Evolutionary conservation across 2,329 filamentous ascomycete genomes (phyloP).

Genomic region (Botrytis aclada): DNA sequence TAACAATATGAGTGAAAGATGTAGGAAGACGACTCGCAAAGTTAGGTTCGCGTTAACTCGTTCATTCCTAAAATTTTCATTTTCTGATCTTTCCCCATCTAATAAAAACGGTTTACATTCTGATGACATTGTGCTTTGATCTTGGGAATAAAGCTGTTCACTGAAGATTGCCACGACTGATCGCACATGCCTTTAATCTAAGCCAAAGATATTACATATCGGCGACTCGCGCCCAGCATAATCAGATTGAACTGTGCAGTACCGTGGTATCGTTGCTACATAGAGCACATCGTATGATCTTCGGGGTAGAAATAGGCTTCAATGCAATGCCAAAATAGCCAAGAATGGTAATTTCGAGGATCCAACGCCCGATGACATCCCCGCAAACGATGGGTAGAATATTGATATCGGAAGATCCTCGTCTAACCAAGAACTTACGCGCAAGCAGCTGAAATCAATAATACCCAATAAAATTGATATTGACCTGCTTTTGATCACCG

Average conservation of each 20-base stretch:
- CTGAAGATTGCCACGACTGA: background rate
- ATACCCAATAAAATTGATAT: background rate
- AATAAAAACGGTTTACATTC: conserved; percentile 5
- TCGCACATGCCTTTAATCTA: background rate
- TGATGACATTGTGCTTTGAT: background rate
- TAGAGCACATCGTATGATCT: background rate
- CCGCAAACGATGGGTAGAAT: background rate
- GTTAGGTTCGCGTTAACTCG: no score
- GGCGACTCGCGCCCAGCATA: background rate
- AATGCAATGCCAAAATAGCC: background rate
- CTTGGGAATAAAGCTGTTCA: background rate
- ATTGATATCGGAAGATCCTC: background rate
- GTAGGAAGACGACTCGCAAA: background rate
- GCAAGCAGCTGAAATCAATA: background rate
- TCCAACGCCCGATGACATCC: background rate
- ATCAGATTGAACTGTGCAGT: background rate
- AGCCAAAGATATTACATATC: background rate
- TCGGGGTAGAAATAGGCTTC: background rate
- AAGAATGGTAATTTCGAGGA: background rate
- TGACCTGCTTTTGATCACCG: background rate
- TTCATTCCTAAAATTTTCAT: no score
- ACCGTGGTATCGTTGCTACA: background rate
- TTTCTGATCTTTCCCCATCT: background rate
- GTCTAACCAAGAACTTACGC: background rate
- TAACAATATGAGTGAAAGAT: background rate